These are phyloP conservation scores for Botrytis fragariae DNA, from an alignment of 2,329 filamentous ascomycete genomes.

Conservation along the genomic window DNA sequence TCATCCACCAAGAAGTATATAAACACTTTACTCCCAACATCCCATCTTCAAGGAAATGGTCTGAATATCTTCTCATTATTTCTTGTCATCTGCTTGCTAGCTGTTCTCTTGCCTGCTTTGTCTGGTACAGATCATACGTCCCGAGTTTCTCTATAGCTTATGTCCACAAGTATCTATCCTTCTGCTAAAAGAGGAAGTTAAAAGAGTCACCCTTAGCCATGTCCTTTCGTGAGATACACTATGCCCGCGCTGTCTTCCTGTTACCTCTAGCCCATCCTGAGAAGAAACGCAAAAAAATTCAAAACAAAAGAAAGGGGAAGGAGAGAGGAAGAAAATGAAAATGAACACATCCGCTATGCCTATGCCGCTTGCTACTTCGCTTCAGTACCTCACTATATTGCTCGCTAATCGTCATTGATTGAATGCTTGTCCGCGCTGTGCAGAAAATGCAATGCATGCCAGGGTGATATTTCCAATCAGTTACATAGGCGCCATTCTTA, in stretches of 20 bases:
- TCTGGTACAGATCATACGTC: neutral
- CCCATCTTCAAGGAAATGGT: neutral
- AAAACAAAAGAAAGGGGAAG: neutral
- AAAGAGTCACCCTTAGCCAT: neutral
- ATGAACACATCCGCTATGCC: neutral
- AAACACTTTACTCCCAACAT: neutral
- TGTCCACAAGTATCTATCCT: neutral
- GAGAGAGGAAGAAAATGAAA: neutral
- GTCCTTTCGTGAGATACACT: slow-evolving; percentile 6
- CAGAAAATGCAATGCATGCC: neutral
- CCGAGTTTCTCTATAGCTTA: neutral
- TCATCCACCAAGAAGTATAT: neutral
- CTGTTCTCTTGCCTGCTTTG: slow-evolving; percentile 2
- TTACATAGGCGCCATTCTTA: too few relatives aligned
- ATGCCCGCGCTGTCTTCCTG: neutral
- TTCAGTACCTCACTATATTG: neutral
- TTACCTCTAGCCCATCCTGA: neutral
- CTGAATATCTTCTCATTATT: neutral
- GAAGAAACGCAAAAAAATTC: neutral
- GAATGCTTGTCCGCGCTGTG: neutral
- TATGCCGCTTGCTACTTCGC: neutral
- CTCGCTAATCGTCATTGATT: neutral
- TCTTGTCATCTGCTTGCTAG: neutral
- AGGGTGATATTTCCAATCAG: neutral
- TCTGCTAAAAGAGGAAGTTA: neutral